Evolutionary conservation across 164 flowering plant genomes (phyloP).

Genomic region (Aristolochia californica): DNA sequence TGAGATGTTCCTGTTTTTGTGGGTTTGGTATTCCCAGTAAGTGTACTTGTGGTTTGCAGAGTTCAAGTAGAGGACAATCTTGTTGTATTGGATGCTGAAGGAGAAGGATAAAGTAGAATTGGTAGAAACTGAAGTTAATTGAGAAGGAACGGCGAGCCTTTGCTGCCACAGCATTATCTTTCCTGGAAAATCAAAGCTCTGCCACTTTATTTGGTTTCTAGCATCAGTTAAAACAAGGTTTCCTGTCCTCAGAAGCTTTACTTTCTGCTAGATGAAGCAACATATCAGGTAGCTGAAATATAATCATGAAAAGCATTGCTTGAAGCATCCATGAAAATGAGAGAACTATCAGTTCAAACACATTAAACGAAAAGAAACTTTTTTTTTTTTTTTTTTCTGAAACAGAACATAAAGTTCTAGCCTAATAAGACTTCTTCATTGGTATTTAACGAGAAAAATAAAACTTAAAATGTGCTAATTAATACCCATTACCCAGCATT

Average conservation of each 20-base stretch:
- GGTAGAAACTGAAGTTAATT: constrained; percentile 40
- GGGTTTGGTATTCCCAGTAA: constrained; percentile 73
- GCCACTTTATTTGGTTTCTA: constrained; percentile 53
- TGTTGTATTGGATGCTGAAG: constrained; percentile 46
- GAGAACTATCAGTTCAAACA: too few relatives aligned
- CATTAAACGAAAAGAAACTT: too few relatives aligned
- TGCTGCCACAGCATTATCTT: constrained; percentile 68
- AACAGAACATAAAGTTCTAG: too few relatives aligned
- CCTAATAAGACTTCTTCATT: too few relatives aligned
- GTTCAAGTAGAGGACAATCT: constrained; percentile 48
- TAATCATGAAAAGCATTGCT: too few relatives aligned
- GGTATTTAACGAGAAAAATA: too few relatives aligned
- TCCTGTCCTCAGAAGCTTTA: constrained; percentile 38
- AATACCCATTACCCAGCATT: too few relatives aligned
- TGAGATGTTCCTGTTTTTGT: constrained; percentile 30
- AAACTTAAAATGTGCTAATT: too few relatives aligned
- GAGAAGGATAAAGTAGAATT: constrained; percentile 42
- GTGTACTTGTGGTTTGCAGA: constrained; percentile 43
- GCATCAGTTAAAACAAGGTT: constrained; percentile 54
- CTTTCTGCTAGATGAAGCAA: constrained; percentile 6
- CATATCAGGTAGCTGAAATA: too few relatives aligned
- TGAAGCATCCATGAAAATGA: too few relatives aligned
- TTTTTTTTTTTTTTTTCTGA: too few relatives aligned
- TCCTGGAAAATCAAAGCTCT: constrained; percentile 80
- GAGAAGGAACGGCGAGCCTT: constrained; percentile 39